Evolutionary conservation across 805 yeast species (phyloP).

Genomic region (Candida pseudofarinosa): DNA sequence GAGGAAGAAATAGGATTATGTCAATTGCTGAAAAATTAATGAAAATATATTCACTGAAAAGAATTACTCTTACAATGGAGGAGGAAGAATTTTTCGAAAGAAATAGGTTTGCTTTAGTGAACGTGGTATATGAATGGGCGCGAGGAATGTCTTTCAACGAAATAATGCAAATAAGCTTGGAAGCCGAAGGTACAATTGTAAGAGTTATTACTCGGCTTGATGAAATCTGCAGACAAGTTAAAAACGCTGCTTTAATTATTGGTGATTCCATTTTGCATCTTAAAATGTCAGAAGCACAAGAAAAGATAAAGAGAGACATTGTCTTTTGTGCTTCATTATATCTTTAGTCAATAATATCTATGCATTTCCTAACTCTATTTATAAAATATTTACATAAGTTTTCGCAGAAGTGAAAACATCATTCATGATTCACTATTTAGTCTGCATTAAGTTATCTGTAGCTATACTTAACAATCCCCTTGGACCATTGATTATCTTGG

Average conservation of each 20-base stretch:
- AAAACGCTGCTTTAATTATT: slow-evolving; percentile 87
- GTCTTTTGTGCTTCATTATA: slow-evolving; percentile 96
- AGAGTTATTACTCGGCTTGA: slow-evolving; percentile 92
- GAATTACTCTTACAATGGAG: slow-evolving; percentile 74
- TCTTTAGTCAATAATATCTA: slow-evolving; percentile 47
- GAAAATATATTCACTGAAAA: slow-evolving; percentile 58
- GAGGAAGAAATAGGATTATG: slow-evolving; percentile 60
- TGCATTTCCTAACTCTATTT: neutral
- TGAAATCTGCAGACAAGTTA: slow-evolving; percentile 92
- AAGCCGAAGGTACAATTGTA: slow-evolving; percentile 95
- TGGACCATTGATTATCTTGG: slow-evolving; percentile 23
- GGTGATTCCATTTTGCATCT: slow-evolving; percentile 89
- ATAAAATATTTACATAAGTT: too few relatives aligned
- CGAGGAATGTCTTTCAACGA: slow-evolving; percentile 86
- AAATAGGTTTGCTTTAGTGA: slow-evolving; percentile 84
- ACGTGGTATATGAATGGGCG: slow-evolving; percentile 98
- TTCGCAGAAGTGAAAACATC: too few relatives aligned
- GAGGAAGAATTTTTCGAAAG: slow-evolving; percentile 81
- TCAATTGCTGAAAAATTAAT: slow-evolving; percentile 65
- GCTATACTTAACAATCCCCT: slow-evolving; percentile 26
- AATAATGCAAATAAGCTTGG: slow-evolving; percentile 83
- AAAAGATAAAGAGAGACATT: slow-evolving; percentile 90
- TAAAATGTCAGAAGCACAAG: slow-evolving; percentile 91
- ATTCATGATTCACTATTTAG: neutral
- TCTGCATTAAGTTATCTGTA: slow-evolving; percentile 5